Percentiles rank a stretch among this genome's conserved stretches.
Evolutionary conservation across 1,284 basidiomycete genomes (phyloP).

Genomic region (Rhodofomes roseus): DNA sequence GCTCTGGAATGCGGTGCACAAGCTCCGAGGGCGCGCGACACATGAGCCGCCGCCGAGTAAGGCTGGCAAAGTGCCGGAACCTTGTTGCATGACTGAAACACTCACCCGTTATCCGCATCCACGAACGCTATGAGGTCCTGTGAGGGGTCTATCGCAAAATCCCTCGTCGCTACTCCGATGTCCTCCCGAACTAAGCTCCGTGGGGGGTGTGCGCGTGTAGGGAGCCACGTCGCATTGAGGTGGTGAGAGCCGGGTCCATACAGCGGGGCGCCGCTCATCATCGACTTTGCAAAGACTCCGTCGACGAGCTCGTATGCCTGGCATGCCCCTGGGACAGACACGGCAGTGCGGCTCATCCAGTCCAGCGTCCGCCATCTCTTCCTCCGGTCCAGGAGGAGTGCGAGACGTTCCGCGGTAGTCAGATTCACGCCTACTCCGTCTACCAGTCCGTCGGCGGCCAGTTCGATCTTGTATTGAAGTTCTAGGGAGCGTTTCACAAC

Average conservation of each 20-base stretch:
- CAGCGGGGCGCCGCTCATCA: slow-evolving; percentile 11
- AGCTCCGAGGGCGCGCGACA: background rate
- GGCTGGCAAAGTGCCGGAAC: slow-evolving; percentile 4
- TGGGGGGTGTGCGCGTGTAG: slow-evolving; percentile 22
- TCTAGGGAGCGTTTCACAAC: slow-evolving; percentile 35
- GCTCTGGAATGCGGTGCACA: background rate
- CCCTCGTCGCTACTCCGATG: slow-evolving; percentile 41
- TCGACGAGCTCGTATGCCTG: slow-evolving; percentile 57
- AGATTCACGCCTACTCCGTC: slow-evolving; percentile 27
- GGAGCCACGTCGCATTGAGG: slow-evolving; percentile 38
- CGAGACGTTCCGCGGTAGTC: slow-evolving; percentile 35
- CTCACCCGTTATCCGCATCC: slow-evolving; percentile 27
- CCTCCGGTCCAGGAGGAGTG: slow-evolving; percentile 35
- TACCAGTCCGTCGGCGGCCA: slow-evolving; percentile 41
- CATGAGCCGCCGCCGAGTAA: slow-evolving; percentile 4
- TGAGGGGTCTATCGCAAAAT: slow-evolving; percentile 63
- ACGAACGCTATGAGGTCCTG: slow-evolving; percentile 54
- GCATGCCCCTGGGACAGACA: slow-evolving; percentile 38
- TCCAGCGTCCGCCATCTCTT: slow-evolving; percentile 38
- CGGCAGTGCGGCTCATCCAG: slow-evolving; percentile 28
- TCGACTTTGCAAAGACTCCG: slow-evolving; percentile 48
- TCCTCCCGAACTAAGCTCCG: slow-evolving; percentile 31
- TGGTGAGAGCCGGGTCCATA: slow-evolving; percentile 24
- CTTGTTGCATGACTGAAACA: background rate
- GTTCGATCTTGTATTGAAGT: slow-evolving; percentile 48